phyloP scores from a whole-genome alignment of 2,329 filamentous ascomycete species.

The Diaporthe velutina region DNA sequence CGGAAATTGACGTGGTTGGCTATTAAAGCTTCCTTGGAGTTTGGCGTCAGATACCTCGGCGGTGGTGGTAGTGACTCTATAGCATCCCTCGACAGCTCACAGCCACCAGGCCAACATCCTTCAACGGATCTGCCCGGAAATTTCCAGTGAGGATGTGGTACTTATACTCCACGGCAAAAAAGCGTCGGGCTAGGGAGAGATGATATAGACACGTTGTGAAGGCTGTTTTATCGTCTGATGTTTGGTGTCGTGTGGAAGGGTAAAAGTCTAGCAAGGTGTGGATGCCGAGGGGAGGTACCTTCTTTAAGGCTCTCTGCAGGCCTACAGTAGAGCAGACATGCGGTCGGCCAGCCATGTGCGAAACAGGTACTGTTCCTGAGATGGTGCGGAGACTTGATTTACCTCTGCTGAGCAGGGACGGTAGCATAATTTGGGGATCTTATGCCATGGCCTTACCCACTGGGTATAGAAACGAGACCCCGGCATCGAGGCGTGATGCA shows the following conservation, averaged over 20 bases:
- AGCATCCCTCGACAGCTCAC: conserved; percentile 30
- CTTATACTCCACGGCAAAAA: not conserved
- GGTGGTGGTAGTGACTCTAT: conserved; percentile 25
- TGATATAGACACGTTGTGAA: conserved; percentile 8
- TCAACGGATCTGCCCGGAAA: conserved; percentile 34
- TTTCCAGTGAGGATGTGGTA: not conserved
- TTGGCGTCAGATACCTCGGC: conserved; percentile 40
- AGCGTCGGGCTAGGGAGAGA: not conserved
- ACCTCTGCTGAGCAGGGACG: conserved; percentile 62
- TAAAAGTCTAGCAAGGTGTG: conserved; percentile 47
- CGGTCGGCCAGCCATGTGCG: conserved; percentile 59
- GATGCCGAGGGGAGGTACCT: conserved; percentile 56
- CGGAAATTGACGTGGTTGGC: conserved; percentile 38
- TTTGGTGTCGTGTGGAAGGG: conserved; percentile 53
- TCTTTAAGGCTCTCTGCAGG: conserved; percentile 56
- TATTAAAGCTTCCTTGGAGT: conserved; percentile 25
- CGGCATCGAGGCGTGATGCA: conserved; percentile 58
- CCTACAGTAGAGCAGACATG: conserved; percentile 60
- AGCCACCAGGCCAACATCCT: conserved; percentile 33
- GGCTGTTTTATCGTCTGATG: conserved; percentile 61
- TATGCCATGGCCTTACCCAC: conserved; percentile 66
- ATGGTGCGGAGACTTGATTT: conserved; percentile 56
- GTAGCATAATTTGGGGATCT: conserved; percentile 71
- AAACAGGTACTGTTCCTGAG: conserved; percentile 63
- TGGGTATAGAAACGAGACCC: conserved; percentile 65